Conservation (phyloP, 2,329 filamentous ascomycete genomes). For the Colletotrichum nymphaeae region DNA sequence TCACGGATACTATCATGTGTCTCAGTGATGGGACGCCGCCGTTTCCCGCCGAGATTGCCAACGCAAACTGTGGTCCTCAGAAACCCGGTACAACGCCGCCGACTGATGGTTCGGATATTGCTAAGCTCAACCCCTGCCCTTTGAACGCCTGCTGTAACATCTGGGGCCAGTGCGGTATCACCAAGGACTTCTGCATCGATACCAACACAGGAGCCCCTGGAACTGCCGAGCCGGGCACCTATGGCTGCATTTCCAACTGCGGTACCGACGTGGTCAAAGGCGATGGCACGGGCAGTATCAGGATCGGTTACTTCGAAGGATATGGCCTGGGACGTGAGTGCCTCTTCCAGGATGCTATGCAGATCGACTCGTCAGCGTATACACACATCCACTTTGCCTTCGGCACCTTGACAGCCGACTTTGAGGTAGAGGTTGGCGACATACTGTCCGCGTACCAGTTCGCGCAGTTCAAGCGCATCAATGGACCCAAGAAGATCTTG, state of each 20-base stretch:
- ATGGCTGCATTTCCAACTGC: constrained; percentile 55
- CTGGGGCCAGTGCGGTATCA: constrained; percentile 20
- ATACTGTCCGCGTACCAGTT: constrained; percentile 39
- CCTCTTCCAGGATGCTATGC: constrained; percentile 25
- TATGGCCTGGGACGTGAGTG: not conserved
- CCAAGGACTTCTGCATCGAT: constrained; percentile 19
- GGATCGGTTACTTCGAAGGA: not conserved
- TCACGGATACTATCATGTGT: constrained; percentile 35
- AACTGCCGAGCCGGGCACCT: constrained; percentile 26
- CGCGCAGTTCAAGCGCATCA: constrained; percentile 39
- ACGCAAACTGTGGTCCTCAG: constrained; percentile 54
- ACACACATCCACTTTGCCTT: constrained; percentile 53
- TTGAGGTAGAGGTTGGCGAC: not conserved
- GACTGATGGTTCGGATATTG: constrained; percentile 44
- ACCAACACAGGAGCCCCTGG: constrained; percentile 14
- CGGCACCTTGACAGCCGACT: constrained; percentile 4
- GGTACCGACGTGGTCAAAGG: constrained; percentile 45
- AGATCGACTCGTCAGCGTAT: constrained; percentile 32
- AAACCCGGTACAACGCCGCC: constrained; percentile 51
- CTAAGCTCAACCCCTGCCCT: constrained; percentile 58
- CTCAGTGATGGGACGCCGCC: constrained; percentile 39
- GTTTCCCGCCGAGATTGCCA: constrained; percentile 35
- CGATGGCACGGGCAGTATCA: not conserved
- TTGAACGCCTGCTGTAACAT: constrained; percentile 54
- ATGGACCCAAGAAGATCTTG: constrained; percentile 48